Evolutionary conservation across 225 moss, liverwort and hornwort species (phyloP), one percentile per base, ranked within the genome.

Genomic region (Bryoerythrophyllum caledonicum): DNA sequence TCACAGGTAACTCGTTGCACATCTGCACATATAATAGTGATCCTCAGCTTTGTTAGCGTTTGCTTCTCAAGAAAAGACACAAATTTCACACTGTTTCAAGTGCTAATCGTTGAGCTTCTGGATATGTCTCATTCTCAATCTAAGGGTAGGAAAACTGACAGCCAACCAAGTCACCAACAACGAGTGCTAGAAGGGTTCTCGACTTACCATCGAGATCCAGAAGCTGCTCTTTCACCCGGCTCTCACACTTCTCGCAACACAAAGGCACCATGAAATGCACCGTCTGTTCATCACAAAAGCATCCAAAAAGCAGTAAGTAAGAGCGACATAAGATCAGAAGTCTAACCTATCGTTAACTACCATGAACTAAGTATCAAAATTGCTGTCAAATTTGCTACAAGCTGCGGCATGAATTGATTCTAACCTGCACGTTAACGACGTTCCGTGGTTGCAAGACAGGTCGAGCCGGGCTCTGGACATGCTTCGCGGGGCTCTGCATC

Each of bases 211-310:
- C 82, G 8, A 77, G 25, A 54, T 86, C 66, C 66, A 86, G 72
- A 43, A 86, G 86, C 56, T 74, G 68, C 65, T 80, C 74, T 43
- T 76, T 86, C 53, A 86, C 75, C 4, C 32, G 74, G 40, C 71
- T 60, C 56, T 80, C 86, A 14, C 82, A 86, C 48, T 80, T 79
- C 43, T 60, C 76, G 71, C 86, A 86, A 35, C 86, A 86, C 74
- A 86, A 65, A 20, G 86, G 86, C 55, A 82, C 86, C 82, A 71
- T 80, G 60, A 86, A 66, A 23, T 82, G 82, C 65, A 77, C 48
- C 17, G 82, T 82, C 86, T 86, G 82, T 53, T 25, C 32, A 27
- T 44, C 24, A 68, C 7, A 6, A 23, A 68, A n/a, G 25, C 15
- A 24, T 13, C 9, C 49, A 60, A 1, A 48, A n/a, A 62, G 62